Evolutionary conservation across 169 alveolate species (phyloP), one percentile per base, ranked within the genome.

Genomic region (Eimeria necatrix): DNA sequence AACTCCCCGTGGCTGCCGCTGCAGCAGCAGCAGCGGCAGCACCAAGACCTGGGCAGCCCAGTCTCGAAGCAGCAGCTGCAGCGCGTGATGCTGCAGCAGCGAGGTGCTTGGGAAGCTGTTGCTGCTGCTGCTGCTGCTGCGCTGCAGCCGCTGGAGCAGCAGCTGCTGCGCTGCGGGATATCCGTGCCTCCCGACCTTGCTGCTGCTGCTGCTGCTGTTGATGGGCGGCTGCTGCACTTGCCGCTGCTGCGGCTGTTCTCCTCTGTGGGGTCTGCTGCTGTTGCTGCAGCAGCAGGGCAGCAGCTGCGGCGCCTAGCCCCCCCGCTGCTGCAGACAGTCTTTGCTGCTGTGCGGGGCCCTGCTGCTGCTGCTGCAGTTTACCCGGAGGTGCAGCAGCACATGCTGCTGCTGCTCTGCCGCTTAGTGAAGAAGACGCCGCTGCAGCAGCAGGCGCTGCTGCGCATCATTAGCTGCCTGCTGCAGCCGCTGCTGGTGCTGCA

Each of bases 361-460:
- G 78, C 46, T 32, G 49, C 83, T 32, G 83, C 83, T 73, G 83
- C 83, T 32, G 83, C 48, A n/a, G 70, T 78, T 4, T 78, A 78
- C 52, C 70, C 68, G 7, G 88, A 78, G 88, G 88, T 78, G 68
- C 88, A 49, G 88, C 88, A 78, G 88, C 88, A 78, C 48, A 51
- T 78, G 88, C 88, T 49, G 88, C 88, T 78, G 88, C 60, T 78
- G 88, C 68, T 78, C 22, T 78, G 88, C 48, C 88, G 70, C 20
- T 49, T 78, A 4, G 70, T 49, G 2, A 18, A 22, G 3, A 78
- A 78, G 88, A 68, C 88, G 20, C 88, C 88, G 48, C 88, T 78
- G 61, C 88, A 78, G 88, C 88, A 78, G 70, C 88, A 78, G 49
- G 88, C 88, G 88, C 88, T 78, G 88, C 88, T 78, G 61, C 88